Evolutionary conservation across 345 rosid species (phyloP), one percentile per base, ranked within the genome.

Genomic region (Corymbia maculata): DNA sequence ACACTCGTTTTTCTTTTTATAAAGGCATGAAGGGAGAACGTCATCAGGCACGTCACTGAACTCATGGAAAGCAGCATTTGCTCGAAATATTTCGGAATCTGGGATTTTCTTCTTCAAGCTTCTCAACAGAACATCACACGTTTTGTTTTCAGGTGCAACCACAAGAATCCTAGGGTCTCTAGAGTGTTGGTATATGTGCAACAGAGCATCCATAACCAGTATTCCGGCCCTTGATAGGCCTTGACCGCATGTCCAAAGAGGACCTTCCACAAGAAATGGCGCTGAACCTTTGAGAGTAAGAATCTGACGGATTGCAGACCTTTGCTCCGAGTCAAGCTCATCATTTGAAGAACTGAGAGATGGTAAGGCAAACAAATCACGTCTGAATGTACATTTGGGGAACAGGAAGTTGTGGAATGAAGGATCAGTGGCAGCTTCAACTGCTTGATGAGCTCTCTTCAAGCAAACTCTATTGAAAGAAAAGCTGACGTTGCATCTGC

Each of bases 391-490:
- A 36, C 82, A 19, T 75, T 19, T 1, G 13, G 82, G 94, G 86
- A 93, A 93, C 47, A 89, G 47, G 86, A 88, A 91, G 52, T 86
- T 91, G 82, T 49, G 28, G 59, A 91, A 85, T 32, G 57, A 79
- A 88, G 90, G 88, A 88, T 80, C 86, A 1, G 92, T 80, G 13
- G 87, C 91, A 16, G 92, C 92, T 89, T 91, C 87, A n/a, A 91
- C 79, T 26, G 94, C 95, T 85, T 92, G 91, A 86, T 91, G 93
- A 85, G 91, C 92, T 86, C 93, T 89, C 75, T 91, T 91, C 42
- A 91, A 86, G 88, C 90, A 91, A 28, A 90, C 93, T 90, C 93
- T 90, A 88, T 91, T 93, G 88, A 92, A 92, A 50, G 94, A 93
- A 92, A 91, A 90, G 88, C 89, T 88, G 85, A 93, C 86, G 53